These are phyloP conservation scores for Lachnellula subtilissima DNA, from an alignment of 2,329 filamentous ascomycete genomes.

Conservation along the genomic window DNA sequence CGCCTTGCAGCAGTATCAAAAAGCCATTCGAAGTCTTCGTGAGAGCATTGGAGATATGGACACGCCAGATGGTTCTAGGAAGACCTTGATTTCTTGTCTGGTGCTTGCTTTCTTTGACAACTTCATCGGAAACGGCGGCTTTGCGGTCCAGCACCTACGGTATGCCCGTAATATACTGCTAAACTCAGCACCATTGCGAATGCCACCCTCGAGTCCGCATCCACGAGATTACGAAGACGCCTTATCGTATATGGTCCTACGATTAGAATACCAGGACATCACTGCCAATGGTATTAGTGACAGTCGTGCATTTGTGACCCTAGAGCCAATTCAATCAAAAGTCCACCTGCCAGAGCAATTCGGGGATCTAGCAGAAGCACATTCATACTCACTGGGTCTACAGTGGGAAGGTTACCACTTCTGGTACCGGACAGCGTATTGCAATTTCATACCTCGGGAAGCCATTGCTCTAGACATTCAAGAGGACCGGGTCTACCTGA, in stretches of 20 bases:
- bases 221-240: constrained; percentile 42
- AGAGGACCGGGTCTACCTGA: constrained; percentile 10
- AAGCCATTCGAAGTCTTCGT: constrained; percentile 22
- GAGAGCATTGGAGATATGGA: constrained; percentile 12
- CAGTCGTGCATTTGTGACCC: constrained; percentile 60
- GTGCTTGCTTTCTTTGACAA: constrained; percentile 24
- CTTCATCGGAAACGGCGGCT: constrained; percentile 41
- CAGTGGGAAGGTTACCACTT: constrained; percentile 39
- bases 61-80: constrained; percentile 1
- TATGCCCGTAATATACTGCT: constrained; percentile 25
- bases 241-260: constrained; percentile 56
- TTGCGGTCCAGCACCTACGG: constrained; percentile 53
- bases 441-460: constrained; percentile 31
- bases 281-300: constrained; percentile 36
- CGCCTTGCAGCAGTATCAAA: constrained; percentile 24
- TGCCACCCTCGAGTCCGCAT: constrained; percentile 28
- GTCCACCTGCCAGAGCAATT: constrained; percentile 42
- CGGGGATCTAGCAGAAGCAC: constrained; percentile 26
- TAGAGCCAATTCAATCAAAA: constrained; percentile 55
- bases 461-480: constrained; percentile 7
- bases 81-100: constrained; percentile 20
- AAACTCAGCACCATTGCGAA: not conserved
- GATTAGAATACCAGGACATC: constrained; percentile 46
- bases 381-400: constrained; percentile 13
- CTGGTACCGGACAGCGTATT: constrained; percentile 14